Percentiles rank a stretch among this genome's conserved stretches.
These are phyloP conservation scores for Clarireedia monteithiana DNA, from an alignment of 2,329 filamentous ascomycete species.

Conservation along the genomic window DNA sequence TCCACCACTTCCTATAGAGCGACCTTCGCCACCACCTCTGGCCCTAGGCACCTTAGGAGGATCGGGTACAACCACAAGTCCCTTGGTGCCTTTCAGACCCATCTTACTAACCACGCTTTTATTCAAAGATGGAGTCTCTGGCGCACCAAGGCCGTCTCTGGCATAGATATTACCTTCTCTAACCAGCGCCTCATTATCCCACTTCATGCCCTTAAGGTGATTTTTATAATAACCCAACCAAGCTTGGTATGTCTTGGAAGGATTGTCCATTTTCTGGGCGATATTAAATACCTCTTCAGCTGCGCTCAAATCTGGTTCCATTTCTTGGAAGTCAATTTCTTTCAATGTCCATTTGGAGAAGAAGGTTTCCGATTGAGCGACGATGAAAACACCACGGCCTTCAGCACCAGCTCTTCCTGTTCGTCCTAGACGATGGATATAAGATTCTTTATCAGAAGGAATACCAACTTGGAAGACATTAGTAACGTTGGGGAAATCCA, in stretches of 20 bases:
- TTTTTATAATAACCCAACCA: constrained; percentile 50
- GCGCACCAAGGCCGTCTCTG: constrained; percentile 37
- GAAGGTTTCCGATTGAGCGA: constrained; percentile 47
- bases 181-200: constrained; percentile 35
- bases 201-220: constrained; percentile 36
- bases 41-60: constrained; percentile 26
- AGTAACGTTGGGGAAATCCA: constrained; percentile 77
- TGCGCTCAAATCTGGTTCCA: constrained; percentile 38
- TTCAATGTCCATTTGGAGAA: constrained; percentile 44
- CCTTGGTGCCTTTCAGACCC: constrained; percentile 45
- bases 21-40: constrained; percentile 11
- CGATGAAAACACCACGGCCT: constrained; percentile 62
- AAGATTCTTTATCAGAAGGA: constrained; percentile 58
- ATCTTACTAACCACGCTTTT: constrained; percentile 47
- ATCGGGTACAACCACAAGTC: constrained; percentile 40
- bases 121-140: constrained; percentile 39
- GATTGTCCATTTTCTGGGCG: constrained; percentile 38
- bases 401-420: constrained; percentile 68
- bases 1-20: neutral
- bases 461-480: constrained; percentile 68
- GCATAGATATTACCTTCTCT: constrained; percentile 44
- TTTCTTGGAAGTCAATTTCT: constrained; percentile 45
- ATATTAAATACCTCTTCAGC: constrained; percentile 32
- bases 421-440: constrained; percentile 70
- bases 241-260: constrained; percentile 45